Conservation (phyloP, 768 basidiomycete species). For the Astraeus odoratus region DNA sequence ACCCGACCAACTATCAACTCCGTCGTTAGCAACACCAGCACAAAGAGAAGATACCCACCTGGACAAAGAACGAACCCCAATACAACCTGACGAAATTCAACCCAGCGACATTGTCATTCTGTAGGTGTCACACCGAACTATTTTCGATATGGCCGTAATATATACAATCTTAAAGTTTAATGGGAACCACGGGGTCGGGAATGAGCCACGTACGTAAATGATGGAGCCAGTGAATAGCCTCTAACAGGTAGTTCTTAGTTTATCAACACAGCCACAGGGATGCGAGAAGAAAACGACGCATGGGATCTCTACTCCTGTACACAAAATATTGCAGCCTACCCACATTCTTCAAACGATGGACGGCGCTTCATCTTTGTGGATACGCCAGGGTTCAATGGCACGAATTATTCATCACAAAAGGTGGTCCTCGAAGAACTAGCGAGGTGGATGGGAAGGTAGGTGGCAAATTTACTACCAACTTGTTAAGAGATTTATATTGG, state of each 20-base stretch:
- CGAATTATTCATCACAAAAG: no score
- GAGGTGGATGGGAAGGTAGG: no score
- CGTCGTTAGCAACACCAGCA: no score
- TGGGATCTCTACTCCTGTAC: not conserved
- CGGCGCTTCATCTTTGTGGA: no score
- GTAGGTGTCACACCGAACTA: not conserved
- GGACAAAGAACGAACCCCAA: not conserved
- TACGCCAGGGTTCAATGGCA: no score
- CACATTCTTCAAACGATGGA: not conserved
- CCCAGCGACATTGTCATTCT: not conserved
- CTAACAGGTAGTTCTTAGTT: not conserved
- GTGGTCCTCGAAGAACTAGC: no score
- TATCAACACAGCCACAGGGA: not conserved
- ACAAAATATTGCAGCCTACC: not conserved
- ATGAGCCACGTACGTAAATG: not conserved
- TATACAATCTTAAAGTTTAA: not conserved
- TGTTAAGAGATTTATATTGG: no score
- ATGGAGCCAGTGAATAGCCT: not conserved
- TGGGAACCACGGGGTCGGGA: not conserved
- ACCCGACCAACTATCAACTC: no score
- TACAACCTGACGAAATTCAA: not conserved
- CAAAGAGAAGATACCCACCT: not conserved
- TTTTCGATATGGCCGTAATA: not conserved
- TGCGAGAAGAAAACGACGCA: not conserved
- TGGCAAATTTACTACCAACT: no score